Conservation (phyloP, 2,329 filamentous ascomycete species). For the Dothistroma septosporum region DNA sequence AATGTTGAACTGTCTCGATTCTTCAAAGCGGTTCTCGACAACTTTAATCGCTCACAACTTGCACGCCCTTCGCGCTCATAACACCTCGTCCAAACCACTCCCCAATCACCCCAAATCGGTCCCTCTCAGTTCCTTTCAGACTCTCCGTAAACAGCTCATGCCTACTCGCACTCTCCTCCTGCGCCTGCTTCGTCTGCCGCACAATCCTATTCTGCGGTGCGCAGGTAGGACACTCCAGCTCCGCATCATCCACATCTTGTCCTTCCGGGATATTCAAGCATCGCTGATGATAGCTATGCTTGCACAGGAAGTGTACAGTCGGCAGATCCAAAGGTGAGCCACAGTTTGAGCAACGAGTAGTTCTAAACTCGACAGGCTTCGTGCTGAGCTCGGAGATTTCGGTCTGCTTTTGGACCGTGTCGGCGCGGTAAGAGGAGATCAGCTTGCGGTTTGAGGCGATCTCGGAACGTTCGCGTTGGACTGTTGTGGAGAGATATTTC, state of each 20-base stretch:
- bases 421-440: conserved; percentile 75
- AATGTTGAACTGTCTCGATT: too few relatives aligned
- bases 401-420: conserved; percentile 72
- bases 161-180: conserved; percentile 78
- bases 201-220: conserved; percentile 81
- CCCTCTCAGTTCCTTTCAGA: conserved; percentile 61
- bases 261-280: conserved; percentile 62
- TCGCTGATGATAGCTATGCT: conserved; percentile 91
- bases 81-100: conserved; percentile 95
- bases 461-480: conserved; percentile 80
- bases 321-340: conserved; percentile 75
- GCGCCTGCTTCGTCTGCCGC: conserved; percentile 76
- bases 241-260: conserved; percentile 48
- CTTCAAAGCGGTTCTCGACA: too few relatives aligned
- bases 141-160: conserved; percentile 87
- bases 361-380: conserved; percentile 85
- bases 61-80: conserved; percentile 55
- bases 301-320: conserved; percentile 92
- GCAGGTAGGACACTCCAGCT: conserved; percentile 81
- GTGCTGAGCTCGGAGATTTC: conserved; percentile 73
- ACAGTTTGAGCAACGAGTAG: conserved; percentile 82
- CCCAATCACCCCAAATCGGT: conserved; percentile 84
- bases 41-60: conserved; percentile 1
- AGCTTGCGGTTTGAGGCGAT: conserved; percentile 76
- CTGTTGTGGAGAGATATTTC: conserved; percentile 81